Base-by-base conservation (phyloP, 768 basidiomycete genomes). In the Clavaria fumosa region DNA sequence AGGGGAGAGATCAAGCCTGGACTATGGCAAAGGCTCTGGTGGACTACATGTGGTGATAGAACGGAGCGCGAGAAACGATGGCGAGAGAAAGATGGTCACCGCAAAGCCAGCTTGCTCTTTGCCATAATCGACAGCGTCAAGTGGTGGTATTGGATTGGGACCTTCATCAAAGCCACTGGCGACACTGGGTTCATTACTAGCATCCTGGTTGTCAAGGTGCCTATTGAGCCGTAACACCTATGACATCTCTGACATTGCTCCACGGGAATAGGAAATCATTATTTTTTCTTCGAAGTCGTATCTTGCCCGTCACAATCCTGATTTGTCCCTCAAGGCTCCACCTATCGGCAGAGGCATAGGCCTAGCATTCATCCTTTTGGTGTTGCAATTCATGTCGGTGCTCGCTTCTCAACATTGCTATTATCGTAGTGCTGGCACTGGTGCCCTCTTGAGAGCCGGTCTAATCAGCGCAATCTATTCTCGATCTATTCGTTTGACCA, bases 391-490 rank as follows among this genome's bases (percentile, higher is more conserved):
- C 23, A 50, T 77, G 23, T 53, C 75, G 0, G 80, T 79, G 1
- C 47, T 86, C 38, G 71, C 71, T 46, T 66, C 70, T 5, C 74
- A 91, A 42, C 84, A 89, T 47, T 90, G 82, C 57, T 88, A 89
- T 64, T 84, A 86, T 51, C 70, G 81, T 6, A 62, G 66, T 23
- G 66, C 72, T 20, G 72, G 74, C 1, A 69, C 75, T 7, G 90
- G 91, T 19, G 85, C 90, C 2, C 67, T 89, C 12, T 50, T 83
- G 10, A 75, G 90, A 23, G 78, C 77, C 5, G 88, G 86, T 2
- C 67, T 95, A 31, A 93, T 95, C 47, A 78, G 83, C 1, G 77
- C 83, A 1, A 78, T 95, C 26, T 95, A 89, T 56, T 66, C 72
- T 20, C 75, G 79, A 28, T 77, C 80, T 1, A 63, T 95, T 18